These are phyloP conservation scores for Draba incana DNA, from an alignment of 345 rosid species.

Conservation along the genomic window DNA sequence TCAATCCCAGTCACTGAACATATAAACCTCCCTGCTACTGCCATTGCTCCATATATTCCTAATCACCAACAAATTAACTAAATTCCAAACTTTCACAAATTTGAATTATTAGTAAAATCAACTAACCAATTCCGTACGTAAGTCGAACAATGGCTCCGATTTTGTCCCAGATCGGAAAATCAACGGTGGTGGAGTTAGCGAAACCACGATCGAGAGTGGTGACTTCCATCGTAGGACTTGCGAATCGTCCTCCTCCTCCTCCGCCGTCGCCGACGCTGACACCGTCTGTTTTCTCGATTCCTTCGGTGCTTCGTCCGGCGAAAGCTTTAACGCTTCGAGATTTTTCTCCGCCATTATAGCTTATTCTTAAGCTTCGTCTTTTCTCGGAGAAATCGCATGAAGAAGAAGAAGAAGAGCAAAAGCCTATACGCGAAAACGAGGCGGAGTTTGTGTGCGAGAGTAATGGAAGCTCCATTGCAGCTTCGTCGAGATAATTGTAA, in stretches of 20 bases:
- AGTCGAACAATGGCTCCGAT: slow-evolving; percentile 88
- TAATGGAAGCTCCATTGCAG: slow-evolving; percentile 55
- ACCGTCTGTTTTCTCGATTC: slow-evolving; percentile 53
- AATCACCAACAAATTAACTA: neutral
- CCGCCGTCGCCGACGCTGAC: slow-evolving; percentile 28
- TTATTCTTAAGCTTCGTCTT: slow-evolving; percentile 37
- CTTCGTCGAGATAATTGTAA: neutral
- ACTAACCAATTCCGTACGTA: slow-evolving; percentile 87
- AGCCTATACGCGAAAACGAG: slow-evolving; percentile 43
- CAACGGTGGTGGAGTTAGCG: slow-evolving; percentile 52
- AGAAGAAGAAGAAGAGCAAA: slow-evolving; percentile 38
- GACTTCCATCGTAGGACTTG: slow-evolving; percentile 70
- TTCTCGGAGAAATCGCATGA: slow-evolving; percentile 38
- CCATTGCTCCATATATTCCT: slow-evolving; percentile 98
- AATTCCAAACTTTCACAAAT: neutral
- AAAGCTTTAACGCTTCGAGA: slow-evolving; percentile 48
- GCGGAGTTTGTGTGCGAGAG: slow-evolving; percentile 41
- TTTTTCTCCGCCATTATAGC: slow-evolving; percentile 33
- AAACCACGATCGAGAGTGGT: slow-evolving; percentile 73
- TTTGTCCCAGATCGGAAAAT: slow-evolving; percentile 88
- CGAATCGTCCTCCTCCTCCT: slow-evolving; percentile 40
- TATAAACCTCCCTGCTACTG: slow-evolving; percentile 79
- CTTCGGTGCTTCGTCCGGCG: slow-evolving; percentile 53
- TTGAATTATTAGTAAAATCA: neutral
- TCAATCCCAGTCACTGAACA: slow-evolving; percentile 89